Conservation (phyloP, 164 flowering plant species). For the Umbilicus rupestris region DNA sequence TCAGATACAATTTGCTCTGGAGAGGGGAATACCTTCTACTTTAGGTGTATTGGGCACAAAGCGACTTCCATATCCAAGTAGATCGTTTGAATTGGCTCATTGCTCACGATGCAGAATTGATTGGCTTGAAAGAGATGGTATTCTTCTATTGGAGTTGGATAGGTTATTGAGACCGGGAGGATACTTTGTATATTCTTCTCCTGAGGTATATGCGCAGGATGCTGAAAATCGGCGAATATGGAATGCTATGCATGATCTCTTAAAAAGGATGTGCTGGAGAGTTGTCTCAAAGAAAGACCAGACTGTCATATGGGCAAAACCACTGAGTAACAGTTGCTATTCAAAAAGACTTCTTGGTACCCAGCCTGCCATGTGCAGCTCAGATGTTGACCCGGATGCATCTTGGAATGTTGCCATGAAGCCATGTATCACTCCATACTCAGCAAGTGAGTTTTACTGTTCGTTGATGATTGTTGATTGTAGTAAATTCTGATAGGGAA, state of each 20-base stretch:
- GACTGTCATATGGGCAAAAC: constrained; percentile 77
- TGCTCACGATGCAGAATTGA: constrained; percentile 79
- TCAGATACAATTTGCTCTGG: constrained; percentile 74
- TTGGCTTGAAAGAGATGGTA: constrained; percentile 80
- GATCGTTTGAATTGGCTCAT: constrained; percentile 72
- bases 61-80: constrained; percentile 74
- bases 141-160: constrained; percentile 62
- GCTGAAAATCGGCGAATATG: constrained; percentile 50
- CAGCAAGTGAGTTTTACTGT: constrained; percentile 44
- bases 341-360: constrained; percentile 46
- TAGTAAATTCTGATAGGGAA: not conserved
- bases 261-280: constrained; percentile 78
- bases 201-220: constrained; percentile 78
- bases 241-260: constrained; percentile 53
- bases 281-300: constrained; percentile 61
- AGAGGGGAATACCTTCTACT: constrained; percentile 68
- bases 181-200: constrained; percentile 76
- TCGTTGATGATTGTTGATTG: not conserved
- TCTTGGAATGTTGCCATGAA: constrained; percentile 71
- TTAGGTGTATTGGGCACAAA: constrained; percentile 69
- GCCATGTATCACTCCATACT: constrained; percentile 68
- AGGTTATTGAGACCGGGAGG: constrained; percentile 76
- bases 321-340: constrained; percentile 61
- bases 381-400: constrained; percentile 66
- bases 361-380: constrained; percentile 49